These are phyloP conservation scores for Pythium biforme DNA, from an alignment of 352 stramenopile species.

Conservation along the genomic window DNA sequence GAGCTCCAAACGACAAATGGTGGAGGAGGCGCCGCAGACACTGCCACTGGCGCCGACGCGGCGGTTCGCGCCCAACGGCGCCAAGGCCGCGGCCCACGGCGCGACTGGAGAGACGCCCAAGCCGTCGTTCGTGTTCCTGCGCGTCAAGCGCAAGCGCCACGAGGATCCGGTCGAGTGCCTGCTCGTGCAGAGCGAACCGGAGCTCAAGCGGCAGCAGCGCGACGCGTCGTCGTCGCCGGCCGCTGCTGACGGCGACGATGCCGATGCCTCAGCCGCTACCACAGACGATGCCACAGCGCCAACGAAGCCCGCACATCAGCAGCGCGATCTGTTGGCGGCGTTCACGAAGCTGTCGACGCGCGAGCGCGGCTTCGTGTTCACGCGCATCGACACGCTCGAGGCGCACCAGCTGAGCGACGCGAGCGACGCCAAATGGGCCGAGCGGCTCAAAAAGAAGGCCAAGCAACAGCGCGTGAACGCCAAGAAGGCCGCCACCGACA, in stretches of 20 bases:
- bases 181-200: slow-evolving; percentile 53
- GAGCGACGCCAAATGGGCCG: slow-evolving; percentile 53
- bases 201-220: slow-evolving; percentile 23
- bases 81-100: slow-evolving; percentile 14
- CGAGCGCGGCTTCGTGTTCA: slow-evolving; percentile 73
- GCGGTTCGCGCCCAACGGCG: slow-evolving; percentile 23
- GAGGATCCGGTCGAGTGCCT: slow-evolving; percentile 71
- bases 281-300: neutral
- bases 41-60: slow-evolving; percentile 6
- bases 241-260: neutral
- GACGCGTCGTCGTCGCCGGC: neutral
- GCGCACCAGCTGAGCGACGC: slow-evolving; percentile 35
- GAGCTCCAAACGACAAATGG: slow-evolving; percentile 1
- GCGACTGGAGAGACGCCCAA: neutral
- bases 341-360: slow-evolving; percentile 67
- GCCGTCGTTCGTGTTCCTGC: slow-evolving; percentile 65
- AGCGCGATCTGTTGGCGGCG: slow-evolving; percentile 43
- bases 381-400: slow-evolving; percentile 82
- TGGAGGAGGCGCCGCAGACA: slow-evolving; percentile 2
- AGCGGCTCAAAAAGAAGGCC: slow-evolving; percentile 66
- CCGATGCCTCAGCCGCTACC: neutral
- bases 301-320: slow-evolving; percentile 11
- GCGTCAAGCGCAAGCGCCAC: slow-evolving; percentile 82
- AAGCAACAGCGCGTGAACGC: slow-evolving; percentile 38
- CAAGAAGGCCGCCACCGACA: slow-evolving; percentile 29